Base-by-base conservation (phyloP, 768 basidiomycete species). In the Hemileccinum rubropunctum region DNA sequence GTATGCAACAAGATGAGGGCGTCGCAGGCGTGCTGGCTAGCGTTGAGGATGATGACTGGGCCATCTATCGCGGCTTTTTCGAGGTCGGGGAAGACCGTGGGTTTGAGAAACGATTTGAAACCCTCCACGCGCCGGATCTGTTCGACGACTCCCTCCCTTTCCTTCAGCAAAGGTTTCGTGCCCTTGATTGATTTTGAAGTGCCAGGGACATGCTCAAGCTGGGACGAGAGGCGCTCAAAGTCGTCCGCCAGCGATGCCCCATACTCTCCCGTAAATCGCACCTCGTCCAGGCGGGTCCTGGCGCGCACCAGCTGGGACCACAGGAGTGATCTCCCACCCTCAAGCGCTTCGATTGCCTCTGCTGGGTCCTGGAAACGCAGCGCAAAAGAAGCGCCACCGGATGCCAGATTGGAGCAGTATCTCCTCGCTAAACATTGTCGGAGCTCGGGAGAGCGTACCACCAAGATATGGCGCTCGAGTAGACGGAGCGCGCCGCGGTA, bases 21-120 rank as follows among this genome's bases (percentile, higher is more conserved):
- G 28, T 66, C 58, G 8, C 59, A 63, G 12, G 55, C 47, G 18
- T 56, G 45, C 9, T 17, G 52, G 30, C 61, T 56, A 15, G 64
- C 60, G 28, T 68, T 73, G 28, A 74, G 53, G 6, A 73, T 27
- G 42, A 75, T 38, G 26, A 75, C 63, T 1, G 73, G 73, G 1
- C 74, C 73, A 3, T 63, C 58, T 1, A 21, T 43, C 3, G 68
- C 61, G 2, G 60, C 70, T 44, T 52, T 50, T 3, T 51, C 59
- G 11, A 75, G 58, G 14, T 65, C 54, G 3, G 53, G 23, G 30
- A 65, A 70, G 3, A 54, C 34, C 4, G 45, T 40, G 0, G 61
- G 42, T 26, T 46, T 47, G 42, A 73, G 58, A 47, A 74, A 75
- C 15, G 42, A 48, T 26, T 57, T 59, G 54, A 74, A 72, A 0